Percentiles rank a stretch among this genome's conserved stretches.
Conservation (phyloP, 2,329 filamentous ascomycete genomes). For the Catunica adiposa region DNA sequence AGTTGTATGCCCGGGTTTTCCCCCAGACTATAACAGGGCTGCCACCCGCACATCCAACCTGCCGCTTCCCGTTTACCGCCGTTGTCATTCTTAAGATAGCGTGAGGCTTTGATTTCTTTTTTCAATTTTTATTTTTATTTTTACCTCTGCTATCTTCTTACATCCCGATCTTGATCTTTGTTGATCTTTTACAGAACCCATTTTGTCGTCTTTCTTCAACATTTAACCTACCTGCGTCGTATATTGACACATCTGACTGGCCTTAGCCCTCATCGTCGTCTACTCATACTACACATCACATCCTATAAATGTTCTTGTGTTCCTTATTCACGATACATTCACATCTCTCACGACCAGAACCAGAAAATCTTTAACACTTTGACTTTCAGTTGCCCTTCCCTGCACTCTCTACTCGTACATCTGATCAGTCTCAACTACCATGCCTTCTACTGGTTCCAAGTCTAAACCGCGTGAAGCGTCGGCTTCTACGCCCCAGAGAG, state of each 20-base stretch:
- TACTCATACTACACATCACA: background rate
- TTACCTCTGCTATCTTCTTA: background rate
- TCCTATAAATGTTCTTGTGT: slow-evolving; percentile 3
- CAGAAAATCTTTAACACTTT: slow-evolving; percentile 1
- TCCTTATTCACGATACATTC: slow-evolving; percentile 2
- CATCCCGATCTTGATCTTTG: background rate
- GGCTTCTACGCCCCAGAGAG: background rate
- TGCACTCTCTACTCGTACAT: background rate
- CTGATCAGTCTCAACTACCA: background rate
- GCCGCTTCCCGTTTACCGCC: slow-evolving; percentile 1
- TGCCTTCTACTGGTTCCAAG: slow-evolving; percentile 6
- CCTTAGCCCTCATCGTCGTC: background rate
- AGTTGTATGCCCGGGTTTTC: background rate
- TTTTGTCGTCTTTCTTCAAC: too few relatives aligned
- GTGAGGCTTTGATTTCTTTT: background rate
- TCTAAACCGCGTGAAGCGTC: slow-evolving; percentile 1
- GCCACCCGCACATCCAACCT: background rate
- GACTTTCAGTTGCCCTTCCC: background rate
- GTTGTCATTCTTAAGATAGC: background rate
- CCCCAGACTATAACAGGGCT: background rate
- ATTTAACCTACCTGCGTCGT: background rate
- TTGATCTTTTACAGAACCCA: background rate
- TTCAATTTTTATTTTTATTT: background rate
- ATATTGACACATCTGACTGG: too few relatives aligned
- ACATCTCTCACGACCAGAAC: slow-evolving; percentile 5